Evolutionary conservation across 768 basidiomycete species (phyloP), one percentile per base, ranked within the genome.

Genomic region (Kwoniella dejecticola): DNA sequence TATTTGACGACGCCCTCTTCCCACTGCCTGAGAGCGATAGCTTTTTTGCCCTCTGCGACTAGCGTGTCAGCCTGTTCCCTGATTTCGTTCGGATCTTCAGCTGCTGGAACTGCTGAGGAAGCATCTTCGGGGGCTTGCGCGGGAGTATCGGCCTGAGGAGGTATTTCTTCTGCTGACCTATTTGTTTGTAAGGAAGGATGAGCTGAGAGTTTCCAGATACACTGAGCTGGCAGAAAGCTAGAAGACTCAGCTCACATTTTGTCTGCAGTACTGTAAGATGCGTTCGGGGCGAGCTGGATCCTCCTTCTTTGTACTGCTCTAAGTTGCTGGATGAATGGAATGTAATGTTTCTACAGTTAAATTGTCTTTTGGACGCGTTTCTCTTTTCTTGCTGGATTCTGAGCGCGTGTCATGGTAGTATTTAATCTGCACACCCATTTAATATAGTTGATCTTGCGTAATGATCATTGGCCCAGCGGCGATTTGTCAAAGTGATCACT

Each of bases 11-110:
- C 74, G 2, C 74, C 77, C 52, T 71, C 68, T 45, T 76, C 74
- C 77, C 77, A 79, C 49, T 74, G 66, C 46, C 71, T 69, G 23
- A 79, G 60, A 4, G 76, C 77, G 27, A 76, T 71, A 2, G 76
- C 72, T 41, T 79, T 79, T 60, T 76, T 74, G 1, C 76, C 77
- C 53, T 77, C 70, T 7, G 68, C 77, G 6, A 77, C 66, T 10
- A 76, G 66, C 52, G 56, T 60, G 19, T 72, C 71, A 7, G 68
- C 69, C 17, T 71, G 40, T 15, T 41, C 58, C 38, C 52, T 38
- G 17, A 64, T 19, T 15, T 60, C 63, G 3, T 49, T 55, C 12
- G 40, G 23, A 11, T 57, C 55, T n/a, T n/a, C n/a, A n/a, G n/a
- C n/a, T n/a, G n/a, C n/a, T n/a, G n/a, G n/a, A n/a, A n/a, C n/a